Percentiles rank a stretch among this genome's conserved stretches.
These are phyloP conservation scores for Mariannaea elegans DNA, from an alignment of 2,329 filamentous ascomycete species.

Conservation along the genomic window DNA sequence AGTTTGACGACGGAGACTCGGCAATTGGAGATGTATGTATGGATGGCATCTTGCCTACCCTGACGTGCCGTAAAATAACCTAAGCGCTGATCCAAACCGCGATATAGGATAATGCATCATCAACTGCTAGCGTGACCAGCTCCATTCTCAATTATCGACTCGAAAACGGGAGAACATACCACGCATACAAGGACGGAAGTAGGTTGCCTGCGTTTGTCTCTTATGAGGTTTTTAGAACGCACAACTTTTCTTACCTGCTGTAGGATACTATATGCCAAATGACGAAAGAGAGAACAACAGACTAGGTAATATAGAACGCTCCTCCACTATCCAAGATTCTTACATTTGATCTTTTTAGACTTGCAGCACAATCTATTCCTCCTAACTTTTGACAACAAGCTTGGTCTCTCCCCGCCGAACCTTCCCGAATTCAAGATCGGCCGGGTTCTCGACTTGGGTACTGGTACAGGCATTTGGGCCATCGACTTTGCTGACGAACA, in stretches of 20 bases:
- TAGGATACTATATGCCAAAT: slow-evolving; percentile 15
- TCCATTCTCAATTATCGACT: slow-evolving; percentile 16
- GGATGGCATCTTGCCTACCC: neutral
- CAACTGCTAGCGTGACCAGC: slow-evolving; percentile 5
- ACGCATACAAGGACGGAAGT: slow-evolving; percentile 20
- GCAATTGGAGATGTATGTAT: slow-evolving; percentile 4
- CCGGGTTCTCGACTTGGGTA: slow-evolving; percentile 39
- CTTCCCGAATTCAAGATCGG: neutral
- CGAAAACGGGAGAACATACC: slow-evolving; percentile 18
- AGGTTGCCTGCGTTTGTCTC: neutral
- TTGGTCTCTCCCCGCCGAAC: slow-evolving; percentile 30
- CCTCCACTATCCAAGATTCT: neutral
- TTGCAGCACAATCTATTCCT: slow-evolving; percentile 34
- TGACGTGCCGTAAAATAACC: neutral
- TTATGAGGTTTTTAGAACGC: neutral
- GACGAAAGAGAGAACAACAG: slow-evolving; percentile 11
- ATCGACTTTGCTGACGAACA: slow-evolving; percentile 37
- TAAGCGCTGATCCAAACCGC: neutral
- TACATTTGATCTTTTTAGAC: slow-evolving; percentile 10
- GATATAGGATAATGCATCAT: slow-evolving; percentile 1
- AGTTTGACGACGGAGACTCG: slow-evolving; percentile 5
- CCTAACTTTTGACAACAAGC: slow-evolving; percentile 37
- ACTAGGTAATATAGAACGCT: neutral
- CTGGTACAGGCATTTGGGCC: slow-evolving; percentile 40
- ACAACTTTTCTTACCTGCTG: neutral